A percentile compares a stretch with the other conserved stretches of the same genome.
These are phyloP conservation scores for Pisolithus sp. DNA, from an alignment of 768 basidiomycete species.

Conservation along the genomic window DNA sequence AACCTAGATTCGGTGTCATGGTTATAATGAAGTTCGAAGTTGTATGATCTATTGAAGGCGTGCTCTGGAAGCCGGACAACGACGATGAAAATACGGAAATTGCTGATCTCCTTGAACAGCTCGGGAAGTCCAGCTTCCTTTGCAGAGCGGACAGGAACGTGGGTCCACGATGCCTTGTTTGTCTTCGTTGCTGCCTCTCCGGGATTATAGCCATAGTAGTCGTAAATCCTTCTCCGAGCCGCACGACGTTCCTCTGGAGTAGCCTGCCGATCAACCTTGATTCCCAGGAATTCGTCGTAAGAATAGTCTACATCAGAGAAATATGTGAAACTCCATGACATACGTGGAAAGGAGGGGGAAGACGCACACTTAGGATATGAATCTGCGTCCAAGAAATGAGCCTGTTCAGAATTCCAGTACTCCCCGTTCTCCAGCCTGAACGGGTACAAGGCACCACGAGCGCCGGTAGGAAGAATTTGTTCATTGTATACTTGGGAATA, in stretches of 20 bases:
- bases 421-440: conserved; percentile 18
- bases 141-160: conserved; percentile 11
- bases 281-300: conserved; percentile 18
- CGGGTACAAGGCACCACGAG: conserved; percentile 14
- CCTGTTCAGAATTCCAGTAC: conserved; percentile 21
- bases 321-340: too few relatives aligned
- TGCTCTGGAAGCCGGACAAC: conserved; percentile 21
- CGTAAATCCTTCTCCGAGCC: conserved; percentile 16
- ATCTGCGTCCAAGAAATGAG: conserved; percentile 16
- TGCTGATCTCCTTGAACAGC: conserved; percentile 11
- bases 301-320: conserved; percentile 17
- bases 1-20: conserved; percentile 1
- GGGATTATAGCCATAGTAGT: conserved; percentile 20
- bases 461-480: conserved; percentile 13
- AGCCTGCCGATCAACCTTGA: conserved; percentile 20
- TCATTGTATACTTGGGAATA: conserved; percentile 19
- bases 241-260: conserved; percentile 7
- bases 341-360: neutral
- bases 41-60: conserved; percentile 19
- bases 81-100: conserved; percentile 24
- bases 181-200: conserved; percentile 2
- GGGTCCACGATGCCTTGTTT: conserved; percentile 5
- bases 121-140: conserved; percentile 9
- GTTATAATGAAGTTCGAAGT: conserved; percentile 17
- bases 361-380: conserved; percentile 18